phyloP scores from a whole-genome alignment of 1,284 basidiomycete species.

The Malassezia vespertilionis region DNA sequence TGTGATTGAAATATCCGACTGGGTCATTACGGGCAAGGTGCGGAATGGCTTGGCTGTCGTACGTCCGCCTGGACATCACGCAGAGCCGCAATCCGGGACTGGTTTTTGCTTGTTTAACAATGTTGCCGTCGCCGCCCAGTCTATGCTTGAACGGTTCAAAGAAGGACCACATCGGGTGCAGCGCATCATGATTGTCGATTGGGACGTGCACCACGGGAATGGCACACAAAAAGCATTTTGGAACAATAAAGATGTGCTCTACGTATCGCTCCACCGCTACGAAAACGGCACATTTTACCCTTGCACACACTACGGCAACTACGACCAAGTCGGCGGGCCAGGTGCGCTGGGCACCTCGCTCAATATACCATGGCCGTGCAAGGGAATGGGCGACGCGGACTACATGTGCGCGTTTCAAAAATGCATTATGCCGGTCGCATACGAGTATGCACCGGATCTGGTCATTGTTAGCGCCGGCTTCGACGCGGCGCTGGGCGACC shows the following conservation, averaged over 20 bases:
- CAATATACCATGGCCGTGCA: slow-evolving; percentile 86
- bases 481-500: slow-evolving; percentile 86
- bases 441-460: slow-evolving; percentile 88
- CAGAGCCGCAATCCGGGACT: slow-evolving; percentile 94
- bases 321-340: slow-evolving; percentile 71
- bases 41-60: slow-evolving; percentile 89
- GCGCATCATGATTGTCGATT: slow-evolving; percentile 84
- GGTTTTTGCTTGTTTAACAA: slow-evolving; percentile 99
- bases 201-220: slow-evolving; percentile 99
- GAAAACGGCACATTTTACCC: slow-evolving; percentile 77
- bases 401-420: slow-evolving; percentile 93
- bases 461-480: slow-evolving; percentile 97
- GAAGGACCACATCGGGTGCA: slow-evolving; percentile 32
- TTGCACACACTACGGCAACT: slow-evolving; percentile 72
- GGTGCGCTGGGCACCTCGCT: slow-evolving; percentile 67
- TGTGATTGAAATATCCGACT: slow-evolving; percentile 76
- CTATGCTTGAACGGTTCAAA: slow-evolving; percentile 55
- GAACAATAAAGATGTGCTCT: slow-evolving; percentile 79
- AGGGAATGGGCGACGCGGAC: slow-evolving; percentile 84
- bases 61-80: slow-evolving; percentile 93
- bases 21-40: slow-evolving; percentile 70
- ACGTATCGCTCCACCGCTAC: slow-evolving; percentile 90
- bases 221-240: slow-evolving; percentile 93
- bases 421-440: slow-evolving; percentile 90
- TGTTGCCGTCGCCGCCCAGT: slow-evolving; percentile 70